Evolutionary conservation across 371 early-diverging fungal species (phyloP), one percentile per base, ranked within the genome.

Genomic region (Rhizomucor pusillus): DNA sequence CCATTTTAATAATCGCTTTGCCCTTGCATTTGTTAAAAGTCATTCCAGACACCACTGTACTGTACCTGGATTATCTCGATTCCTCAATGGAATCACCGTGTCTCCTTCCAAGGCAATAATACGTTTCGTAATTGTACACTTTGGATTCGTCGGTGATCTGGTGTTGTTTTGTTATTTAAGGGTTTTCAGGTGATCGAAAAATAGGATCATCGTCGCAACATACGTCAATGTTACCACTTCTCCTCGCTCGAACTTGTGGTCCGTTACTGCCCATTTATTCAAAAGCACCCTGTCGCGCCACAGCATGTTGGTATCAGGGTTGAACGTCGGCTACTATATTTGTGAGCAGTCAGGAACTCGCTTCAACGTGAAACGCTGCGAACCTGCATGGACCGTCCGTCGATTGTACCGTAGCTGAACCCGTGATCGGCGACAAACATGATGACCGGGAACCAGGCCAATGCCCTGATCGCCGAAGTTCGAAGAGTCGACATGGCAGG

Each of bases 51-150:
- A 7, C n/a, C n/a, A n/a, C n/a, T n/a, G n/a, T 10, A 13, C 44
- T 22, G 43, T 60, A 59, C 62, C 50, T 56, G 45, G 35, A 29
- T 61, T 59, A 19, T 59, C 56, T 14, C 56, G 56, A n/a, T 58
- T 62, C 19, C 63, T 63, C 37, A 83, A 59, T 18, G 91, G 89
- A 40, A 77, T 63, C 3, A 94, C 86, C 1, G 79, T 79, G 68
- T 95, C 96, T n/a, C 93, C 93, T 40, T 86, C 89, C 47, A 94
- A 47, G 4, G 89, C 96, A 41, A 93, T 74, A 47, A 95, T 84
- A 29, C 96, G 84, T 67, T 95, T 95, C 37, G 89, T 84, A 9
- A 95, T 77, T 18, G 71, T 63, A 35, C 73, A 47, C 54, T 88
- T 79, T 0, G 92, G 93, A 52, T 90, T 69, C 50, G 61, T 73